phyloP scores from a whole-genome alignment of 305 asterid species.

The Withania somnifera region DNA sequence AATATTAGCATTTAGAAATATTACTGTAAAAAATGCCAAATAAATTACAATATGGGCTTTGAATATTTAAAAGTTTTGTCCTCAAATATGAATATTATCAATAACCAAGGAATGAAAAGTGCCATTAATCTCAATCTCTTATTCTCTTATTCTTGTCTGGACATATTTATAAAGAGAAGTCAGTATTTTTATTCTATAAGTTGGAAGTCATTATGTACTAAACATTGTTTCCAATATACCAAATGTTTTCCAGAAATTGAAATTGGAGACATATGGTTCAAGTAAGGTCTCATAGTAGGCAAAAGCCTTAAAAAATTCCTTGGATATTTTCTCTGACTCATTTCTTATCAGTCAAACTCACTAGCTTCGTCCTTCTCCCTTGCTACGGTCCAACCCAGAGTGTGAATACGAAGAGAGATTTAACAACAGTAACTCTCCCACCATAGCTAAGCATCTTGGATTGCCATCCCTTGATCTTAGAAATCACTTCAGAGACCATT shows the following conservation, averaged over 20 bases:
- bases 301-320: neutral
- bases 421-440: too few species aligned
- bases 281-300: neutral
- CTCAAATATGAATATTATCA: too few species aligned
- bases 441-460: too few species aligned
- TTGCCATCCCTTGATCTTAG: too few species aligned
- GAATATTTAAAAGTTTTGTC: too few species aligned
- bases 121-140: neutral
- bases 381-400: too few species aligned
- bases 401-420: too few species aligned
- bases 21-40: too few species aligned
- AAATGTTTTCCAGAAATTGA: neutral
- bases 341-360: neutral
- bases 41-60: too few species aligned
- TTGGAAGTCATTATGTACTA: neutral
- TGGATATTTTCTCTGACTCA: neutral
- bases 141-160: neutral
- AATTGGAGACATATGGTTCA: neutral
- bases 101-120: neutral
- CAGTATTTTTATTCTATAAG: neutral
- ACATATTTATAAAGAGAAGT: neutral
- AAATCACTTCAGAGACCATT: too few species aligned
- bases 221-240: neutral
- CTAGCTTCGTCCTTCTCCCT: neutral
- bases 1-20: too few species aligned